Conservation (phyloP, 2,329 filamentous ascomycete genomes). For the Trichoderma sp. region DNA sequence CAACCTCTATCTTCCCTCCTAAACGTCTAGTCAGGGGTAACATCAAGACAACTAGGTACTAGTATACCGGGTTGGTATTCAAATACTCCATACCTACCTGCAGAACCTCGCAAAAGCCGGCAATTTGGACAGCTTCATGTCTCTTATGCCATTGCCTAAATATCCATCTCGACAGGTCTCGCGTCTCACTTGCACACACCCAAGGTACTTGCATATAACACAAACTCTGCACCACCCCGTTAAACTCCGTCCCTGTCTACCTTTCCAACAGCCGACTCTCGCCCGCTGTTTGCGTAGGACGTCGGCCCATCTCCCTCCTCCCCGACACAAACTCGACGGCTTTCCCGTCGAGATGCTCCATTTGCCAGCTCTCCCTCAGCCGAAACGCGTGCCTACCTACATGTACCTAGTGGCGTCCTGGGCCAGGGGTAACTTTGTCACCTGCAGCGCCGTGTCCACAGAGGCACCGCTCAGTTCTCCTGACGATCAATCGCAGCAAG, state of each 20-base stretch:
- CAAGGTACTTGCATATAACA: too few relatives aligned
- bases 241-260: background rate
- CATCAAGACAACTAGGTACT: too few relatives aligned
- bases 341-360: background rate
- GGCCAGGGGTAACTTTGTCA: constrained; percentile 20
- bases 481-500: constrained; percentile 12
- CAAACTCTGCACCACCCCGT: background rate
- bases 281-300: background rate
- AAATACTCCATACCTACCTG: too few relatives aligned
- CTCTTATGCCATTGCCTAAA: background rate
- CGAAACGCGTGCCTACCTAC: background rate
- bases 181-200: background rate
- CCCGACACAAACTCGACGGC: background rate
- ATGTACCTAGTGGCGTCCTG: background rate
- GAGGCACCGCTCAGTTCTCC: background rate
- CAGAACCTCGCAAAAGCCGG: too few relatives aligned
- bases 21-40: too few relatives aligned
- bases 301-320: constrained; percentile 7
- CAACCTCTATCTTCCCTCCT: too few relatives aligned
- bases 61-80: too few relatives aligned
- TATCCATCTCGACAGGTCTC: background rate
- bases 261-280: background rate
- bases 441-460: constrained; percentile 8
- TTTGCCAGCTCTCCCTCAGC: too few relatives aligned
- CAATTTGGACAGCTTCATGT: background rate